These are phyloP conservation scores for Lactuca sativa DNA, from an alignment of 129 eudicot species.

Conservation along the genomic window DNA sequence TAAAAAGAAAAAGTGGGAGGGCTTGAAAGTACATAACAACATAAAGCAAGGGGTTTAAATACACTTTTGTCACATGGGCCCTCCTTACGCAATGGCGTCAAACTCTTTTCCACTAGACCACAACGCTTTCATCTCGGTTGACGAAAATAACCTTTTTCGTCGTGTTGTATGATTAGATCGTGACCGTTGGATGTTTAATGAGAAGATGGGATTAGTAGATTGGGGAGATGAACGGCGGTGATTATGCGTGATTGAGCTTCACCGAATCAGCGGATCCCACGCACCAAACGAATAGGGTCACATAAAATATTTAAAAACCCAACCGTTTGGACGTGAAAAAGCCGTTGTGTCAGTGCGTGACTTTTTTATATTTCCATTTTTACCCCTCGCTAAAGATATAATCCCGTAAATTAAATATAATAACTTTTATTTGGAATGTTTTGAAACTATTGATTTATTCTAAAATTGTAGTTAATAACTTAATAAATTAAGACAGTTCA, in stretches of 20 bases:
- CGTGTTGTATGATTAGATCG: slow-evolving; percentile 7
- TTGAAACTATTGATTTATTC: background rate
- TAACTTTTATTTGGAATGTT: background rate
- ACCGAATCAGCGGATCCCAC: slow-evolving; percentile 23
- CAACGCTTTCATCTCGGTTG: slow-evolving; percentile 17
- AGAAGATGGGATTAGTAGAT: slow-evolving; percentile 21
- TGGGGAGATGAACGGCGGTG: slow-evolving; percentile 29
- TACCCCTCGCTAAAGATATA: background rate
- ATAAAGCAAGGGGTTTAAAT: slow-evolving; percentile 3
- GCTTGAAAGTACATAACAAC: background rate
- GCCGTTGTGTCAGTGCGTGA: slow-evolving; percentile 12
- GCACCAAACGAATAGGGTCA: slow-evolving; percentile 27
- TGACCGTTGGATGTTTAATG: slow-evolving; percentile 29
- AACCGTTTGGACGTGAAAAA: slow-evolving; percentile 24
- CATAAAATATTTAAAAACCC: slow-evolving; percentile 8
- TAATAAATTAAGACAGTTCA: background rate
- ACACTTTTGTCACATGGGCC: slow-evolving; percentile 22
- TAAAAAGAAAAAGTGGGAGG: background rate
- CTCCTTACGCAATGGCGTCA: slow-evolving; percentile 12
- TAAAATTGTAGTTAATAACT: background rate
- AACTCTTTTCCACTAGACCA: slow-evolving; percentile 37
- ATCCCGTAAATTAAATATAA: background rate
- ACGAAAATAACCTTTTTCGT: slow-evolving; percentile 34
- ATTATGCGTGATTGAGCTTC: slow-evolving; percentile 9
- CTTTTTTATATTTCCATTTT: background rate